Base-by-base conservation (phyloP, 441 rosid species). In the Sinapis alba region DNA sequence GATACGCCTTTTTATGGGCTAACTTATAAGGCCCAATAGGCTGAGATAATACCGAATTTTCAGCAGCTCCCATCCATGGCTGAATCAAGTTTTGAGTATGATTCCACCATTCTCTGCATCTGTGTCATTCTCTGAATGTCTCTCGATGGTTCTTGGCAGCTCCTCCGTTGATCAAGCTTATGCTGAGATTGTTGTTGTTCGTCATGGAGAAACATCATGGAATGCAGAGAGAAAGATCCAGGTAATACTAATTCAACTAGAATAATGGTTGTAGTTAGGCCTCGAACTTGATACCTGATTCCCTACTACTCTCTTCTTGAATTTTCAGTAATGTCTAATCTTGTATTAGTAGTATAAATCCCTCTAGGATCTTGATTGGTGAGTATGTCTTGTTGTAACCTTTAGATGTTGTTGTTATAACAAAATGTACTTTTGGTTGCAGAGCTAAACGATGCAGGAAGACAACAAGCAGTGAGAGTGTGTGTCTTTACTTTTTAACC, bases 201-300 rank as follows among this genome's bases (percentile, higher is more conserved):
- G 93, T 64, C 91, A 87, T 68, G 90, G 91, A 2, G 91, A 89
- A 78, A 89, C 91, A 34, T 82, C 78, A 61, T 89, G 90, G 91
- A 89, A 87, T 62, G 75, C 81, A 1, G 85, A 84, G 62, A 67
- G 84, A 78, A 86, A 83, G 68, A 76, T 89, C 72, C 93, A 89
- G 88, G 93, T 83, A 12, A 1, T 41, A 11, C 15, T 15, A 12
- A 38, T 38, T 38, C 47, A 38, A 38, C 15, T 38, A 41, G 47
- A 41, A 41, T 36, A 41, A 41, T 41, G 47, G 6, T 41, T 41
- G 13, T 36, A 36, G 47, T 41, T 41, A 41, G 47, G 47, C 47
- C 47, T 41, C 47, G 47, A 41, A 41, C 47, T 41, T 13, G 47
- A 41, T 36, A 41, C 47, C 47, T 36, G 41, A 36, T 36, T 36